Base-by-base conservation (phyloP, 805 yeast genomes). In the Myxozyma melibiosi region DNA sequence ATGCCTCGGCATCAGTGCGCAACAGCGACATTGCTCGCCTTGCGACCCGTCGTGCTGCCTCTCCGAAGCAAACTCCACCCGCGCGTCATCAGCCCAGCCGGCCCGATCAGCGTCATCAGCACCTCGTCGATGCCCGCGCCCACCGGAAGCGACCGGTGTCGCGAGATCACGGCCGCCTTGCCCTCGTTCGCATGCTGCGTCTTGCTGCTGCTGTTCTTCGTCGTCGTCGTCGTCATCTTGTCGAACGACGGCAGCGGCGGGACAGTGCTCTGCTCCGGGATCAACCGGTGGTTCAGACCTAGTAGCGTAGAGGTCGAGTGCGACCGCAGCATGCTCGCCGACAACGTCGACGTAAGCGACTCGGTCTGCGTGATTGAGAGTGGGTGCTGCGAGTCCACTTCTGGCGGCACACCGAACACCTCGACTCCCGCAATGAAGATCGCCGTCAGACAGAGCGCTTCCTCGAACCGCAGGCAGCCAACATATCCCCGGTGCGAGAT, bases 391-490 rank as follows among this genome's bases (percentile, higher is more conserved):
- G 39, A 24, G 16, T 24, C 51, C 13, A 49, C 24, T 16, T 39
- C 44, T 4, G 60, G 60, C 16, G 59, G 57, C n/a, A 24, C 27
- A 14, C 49, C 61, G 34, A 57, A 53, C 18, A 25, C 4, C 14
- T n/a, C 22, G 13, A 34, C 9, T 16, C 41, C 57, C 20, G 43
- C 53, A 25, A 56, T 28, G 38, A 22, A 58, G 24, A 58, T 34
- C 2, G 57, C 55, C 9, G 61, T 31, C n/a, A 55, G 25, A 6
- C 33, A 38, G 28, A 58, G 33, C 3, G 63, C 63, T 20, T 58
- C 63, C 13, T 45, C 63, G 30, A 58, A 58, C 20, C 51, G 25
- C 25, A 58, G 16, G 14, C 34, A 28, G 20, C 61, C 63, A 14
- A 57, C 46, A 18, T 33, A 38, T n/a, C 51, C 44, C 5, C 48